Base-by-base conservation (phyloP, 805 yeast genomes). In the Candida awuae region DNA sequence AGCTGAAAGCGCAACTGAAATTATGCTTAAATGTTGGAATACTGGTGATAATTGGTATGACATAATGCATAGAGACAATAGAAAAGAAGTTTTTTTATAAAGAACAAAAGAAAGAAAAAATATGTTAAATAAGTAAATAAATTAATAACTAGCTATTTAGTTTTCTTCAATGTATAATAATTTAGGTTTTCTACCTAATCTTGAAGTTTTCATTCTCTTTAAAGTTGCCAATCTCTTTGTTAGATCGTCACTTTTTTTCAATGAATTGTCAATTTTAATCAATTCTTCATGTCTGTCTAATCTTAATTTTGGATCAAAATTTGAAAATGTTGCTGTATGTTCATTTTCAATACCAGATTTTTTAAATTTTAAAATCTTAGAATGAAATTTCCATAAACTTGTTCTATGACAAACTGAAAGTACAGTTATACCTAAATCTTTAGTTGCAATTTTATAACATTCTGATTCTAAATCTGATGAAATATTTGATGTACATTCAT, bases 401-500 rank as follows among this genome's bases (percentile, higher is more conserved):
- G 95, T 81, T 47, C 97, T 70, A 60, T 88, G 97, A 35, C 95
- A 92, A 8, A 88, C 97, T 0, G 95, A 85, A 28, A 88, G 64
- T 15, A 88, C 71, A 0, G 95, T 83, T 41, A 87, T 86, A 0
- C 85, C 84, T 45, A 84, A 66, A 14, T 70, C 66, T 55, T 82
- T 84, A 8, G 52, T 62, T 0, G 96, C 95, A 52, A 82, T 81
- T 37, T 76, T 61, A 54, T 88, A 88, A 84, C 90, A 87, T 51
- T 80, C 77, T 45, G 82, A 85, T 56, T 88, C 97, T 76, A 87
- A 80, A 44, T 82, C 84, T 9, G 92, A 84, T 0, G 96, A 80
- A 2, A 88, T 94, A 1, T 95, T 90, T 4, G 95, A 85, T 1
- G 97, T 88, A 60, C 96, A 88, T 65, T 88, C 97, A 62, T 88